phyloP scores from a whole-genome alignment of 352 stramenopile species.

The Aphanomyces euteiches region DNA sequence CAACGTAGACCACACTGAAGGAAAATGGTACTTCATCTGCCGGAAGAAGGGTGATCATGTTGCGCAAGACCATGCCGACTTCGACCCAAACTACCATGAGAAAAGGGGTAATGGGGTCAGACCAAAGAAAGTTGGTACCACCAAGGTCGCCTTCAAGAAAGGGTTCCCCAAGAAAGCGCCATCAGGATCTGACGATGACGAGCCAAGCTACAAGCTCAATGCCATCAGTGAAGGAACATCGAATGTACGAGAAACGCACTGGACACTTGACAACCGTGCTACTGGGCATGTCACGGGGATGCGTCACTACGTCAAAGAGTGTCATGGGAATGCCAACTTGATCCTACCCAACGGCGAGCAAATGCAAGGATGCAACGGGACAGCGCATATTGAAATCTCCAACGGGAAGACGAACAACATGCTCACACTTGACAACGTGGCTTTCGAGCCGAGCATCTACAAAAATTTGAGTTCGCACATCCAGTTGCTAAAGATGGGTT shows the following conservation, averaged over 20 bases:
- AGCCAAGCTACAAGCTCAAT: neutral
- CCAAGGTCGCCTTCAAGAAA: neutral
- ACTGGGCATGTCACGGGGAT: neutral
- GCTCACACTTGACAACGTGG: neutral
- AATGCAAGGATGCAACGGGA: neutral
- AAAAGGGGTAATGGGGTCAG: neutral
- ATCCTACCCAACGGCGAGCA: neutral
- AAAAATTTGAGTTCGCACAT: too few relatives aligned
- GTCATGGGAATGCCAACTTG: neutral
- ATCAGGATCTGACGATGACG: neutral
- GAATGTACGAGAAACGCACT: neutral
- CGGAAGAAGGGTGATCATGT: neutral
- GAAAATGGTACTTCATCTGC: neutral
- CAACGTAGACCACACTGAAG: neutral
- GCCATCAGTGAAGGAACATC: neutral
- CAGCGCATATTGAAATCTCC: neutral
- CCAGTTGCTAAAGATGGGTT: too few relatives aligned
- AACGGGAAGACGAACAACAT: too few relatives aligned
- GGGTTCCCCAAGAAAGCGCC: neutral
- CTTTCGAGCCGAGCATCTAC: too few relatives aligned
- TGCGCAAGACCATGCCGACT: neutral
- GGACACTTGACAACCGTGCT: neutral
- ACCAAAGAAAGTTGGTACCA: neutral
- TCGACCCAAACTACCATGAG: neutral
- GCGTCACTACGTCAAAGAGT: neutral